These are phyloP conservation scores for Neoboletus brunneissimus DNA, from an alignment of 768 basidiomycete species.

Conservation along the genomic window DNA sequence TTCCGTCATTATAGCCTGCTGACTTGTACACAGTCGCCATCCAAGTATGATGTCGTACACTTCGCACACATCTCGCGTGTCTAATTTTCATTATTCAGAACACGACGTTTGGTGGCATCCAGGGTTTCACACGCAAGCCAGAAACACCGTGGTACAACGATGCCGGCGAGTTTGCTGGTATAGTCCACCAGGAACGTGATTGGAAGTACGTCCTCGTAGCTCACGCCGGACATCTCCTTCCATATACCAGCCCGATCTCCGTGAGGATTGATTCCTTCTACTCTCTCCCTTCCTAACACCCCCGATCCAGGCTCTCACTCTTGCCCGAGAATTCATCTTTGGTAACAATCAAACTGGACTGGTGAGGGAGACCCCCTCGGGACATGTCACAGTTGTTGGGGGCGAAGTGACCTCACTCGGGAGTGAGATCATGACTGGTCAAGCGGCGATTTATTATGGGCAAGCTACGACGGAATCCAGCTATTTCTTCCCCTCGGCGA, in stretches of 20 bases:
- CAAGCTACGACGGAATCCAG: too few relatives aligned
- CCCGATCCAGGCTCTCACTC: conserved; percentile 47
- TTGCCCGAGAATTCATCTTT: conserved; percentile 34
- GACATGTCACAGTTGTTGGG: conserved; percentile 35
- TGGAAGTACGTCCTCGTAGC: conserved; percentile 23
- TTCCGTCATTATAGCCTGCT: conserved; percentile 14
- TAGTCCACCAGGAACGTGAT: conserved; percentile 66
- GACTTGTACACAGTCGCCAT: conserved; percentile 3
- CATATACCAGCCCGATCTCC: conserved; percentile 31
- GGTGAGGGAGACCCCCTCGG: conserved; percentile 36
- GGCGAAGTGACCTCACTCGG: conserved; percentile 49
- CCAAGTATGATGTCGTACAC: conserved; percentile 44
- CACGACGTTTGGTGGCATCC: too few relatives aligned
- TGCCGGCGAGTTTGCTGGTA: conserved; percentile 53
- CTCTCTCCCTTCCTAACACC: neutral
- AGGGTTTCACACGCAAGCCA: conserved; percentile 36
- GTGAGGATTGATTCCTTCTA: conserved; percentile 37
- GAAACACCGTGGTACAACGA: conserved; percentile 66
- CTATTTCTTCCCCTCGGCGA: conserved; percentile 50
- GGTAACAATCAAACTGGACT: conserved; percentile 59
- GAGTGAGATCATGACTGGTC: conserved; percentile 4
- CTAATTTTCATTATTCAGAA: too few relatives aligned
- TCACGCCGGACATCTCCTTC: conserved; percentile 39
- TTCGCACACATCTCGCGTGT: too few relatives aligned
- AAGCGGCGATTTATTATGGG: conserved; percentile 28